Conservation (phyloP, 805 yeast species). For the Saturnispora kantuleensis region DNA sequence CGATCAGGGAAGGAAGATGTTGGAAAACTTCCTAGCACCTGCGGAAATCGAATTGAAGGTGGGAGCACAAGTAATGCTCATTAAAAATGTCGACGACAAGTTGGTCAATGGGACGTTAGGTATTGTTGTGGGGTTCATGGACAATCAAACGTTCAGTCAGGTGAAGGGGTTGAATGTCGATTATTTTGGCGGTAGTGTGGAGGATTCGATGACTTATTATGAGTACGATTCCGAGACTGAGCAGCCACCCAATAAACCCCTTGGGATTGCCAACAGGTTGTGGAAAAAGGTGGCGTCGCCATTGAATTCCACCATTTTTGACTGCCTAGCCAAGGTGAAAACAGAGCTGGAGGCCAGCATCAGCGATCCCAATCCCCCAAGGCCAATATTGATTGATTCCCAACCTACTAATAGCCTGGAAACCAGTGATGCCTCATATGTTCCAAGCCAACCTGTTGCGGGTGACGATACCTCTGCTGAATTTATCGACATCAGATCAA, state of each 20-base stretch:
- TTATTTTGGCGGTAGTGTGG: not conserved
- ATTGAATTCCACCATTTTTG: slow-evolving; percentile 4
- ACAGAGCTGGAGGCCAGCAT: not conserved
- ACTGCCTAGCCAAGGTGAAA: slow-evolving; percentile 4
- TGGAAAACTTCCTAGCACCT: slow-evolving; percentile 57
- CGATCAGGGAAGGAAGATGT: slow-evolving; percentile 33
- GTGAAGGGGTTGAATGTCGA: slow-evolving; percentile 7
- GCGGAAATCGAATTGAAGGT: slow-evolving; percentile 44
- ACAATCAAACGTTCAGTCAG: slow-evolving; percentile 33
- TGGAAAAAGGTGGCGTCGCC: slow-evolving; percentile 4
- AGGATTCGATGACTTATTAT: slow-evolving; percentile 3
- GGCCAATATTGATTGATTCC: not conserved
- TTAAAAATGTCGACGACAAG: slow-evolving; percentile 62
- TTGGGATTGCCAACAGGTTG: slow-evolving; percentile 3
- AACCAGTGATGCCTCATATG: slow-evolving; percentile 4
- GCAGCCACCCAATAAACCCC: not conserved
- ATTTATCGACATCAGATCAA: not conserved
- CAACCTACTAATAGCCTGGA: not conserved
- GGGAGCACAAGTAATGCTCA: slow-evolving; percentile 77
- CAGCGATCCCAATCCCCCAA: not conserved
- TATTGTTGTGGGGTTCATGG: slow-evolving; percentile 39
- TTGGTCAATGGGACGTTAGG: slow-evolving; percentile 76
- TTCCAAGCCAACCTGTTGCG: slow-evolving; percentile 1
- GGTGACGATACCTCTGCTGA: not conserved
- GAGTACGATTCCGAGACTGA: slow-evolving; percentile 8